These are phyloP conservation scores for Discostella pseudostelligera DNA, from an alignment of 108 stramenopile species.

Conservation along the genomic window DNA sequence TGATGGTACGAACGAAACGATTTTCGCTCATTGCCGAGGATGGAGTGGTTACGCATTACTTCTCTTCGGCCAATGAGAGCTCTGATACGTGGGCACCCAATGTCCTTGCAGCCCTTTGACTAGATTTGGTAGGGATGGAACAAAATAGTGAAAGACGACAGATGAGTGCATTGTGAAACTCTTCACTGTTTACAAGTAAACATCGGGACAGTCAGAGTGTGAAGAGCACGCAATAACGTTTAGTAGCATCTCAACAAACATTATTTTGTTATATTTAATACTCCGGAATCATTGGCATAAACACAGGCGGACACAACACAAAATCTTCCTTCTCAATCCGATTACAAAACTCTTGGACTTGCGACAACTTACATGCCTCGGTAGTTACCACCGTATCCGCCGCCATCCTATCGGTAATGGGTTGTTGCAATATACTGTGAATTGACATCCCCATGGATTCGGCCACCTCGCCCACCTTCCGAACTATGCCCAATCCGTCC, in stretches of 20 bases:
- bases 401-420: constrained; percentile 68
- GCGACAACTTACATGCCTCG: constrained; percentile 58
- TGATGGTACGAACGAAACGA: constrained; percentile 68
- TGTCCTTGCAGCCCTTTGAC: constrained; percentile 60
- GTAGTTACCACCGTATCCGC: constrained; percentile 85
- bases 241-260: too few species aligned
- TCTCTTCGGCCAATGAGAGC: constrained; percentile 58
- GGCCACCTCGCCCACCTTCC: constrained; percentile 74
- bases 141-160: background rate
- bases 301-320: constrained; percentile 48
- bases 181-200: background rate
- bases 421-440: constrained; percentile 79
- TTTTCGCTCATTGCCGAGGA: constrained; percentile 84
- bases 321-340: constrained; percentile 61
- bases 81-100: constrained; percentile 84
- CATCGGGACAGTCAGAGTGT: too few species aligned
- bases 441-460: constrained; percentile 80
- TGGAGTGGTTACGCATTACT: constrained; percentile 80
- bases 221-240: too few species aligned
- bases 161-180: background rate
- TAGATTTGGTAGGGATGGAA: background rate
- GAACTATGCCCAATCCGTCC: constrained; percentile 82
- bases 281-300: constrained; percentile 63
- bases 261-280: constrained; percentile 14
- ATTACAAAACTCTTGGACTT: constrained; percentile 56